Evolutionary conservation across 164 flowering plant genomes (phyloP).

Genomic region (Protea cynaroides): DNA sequence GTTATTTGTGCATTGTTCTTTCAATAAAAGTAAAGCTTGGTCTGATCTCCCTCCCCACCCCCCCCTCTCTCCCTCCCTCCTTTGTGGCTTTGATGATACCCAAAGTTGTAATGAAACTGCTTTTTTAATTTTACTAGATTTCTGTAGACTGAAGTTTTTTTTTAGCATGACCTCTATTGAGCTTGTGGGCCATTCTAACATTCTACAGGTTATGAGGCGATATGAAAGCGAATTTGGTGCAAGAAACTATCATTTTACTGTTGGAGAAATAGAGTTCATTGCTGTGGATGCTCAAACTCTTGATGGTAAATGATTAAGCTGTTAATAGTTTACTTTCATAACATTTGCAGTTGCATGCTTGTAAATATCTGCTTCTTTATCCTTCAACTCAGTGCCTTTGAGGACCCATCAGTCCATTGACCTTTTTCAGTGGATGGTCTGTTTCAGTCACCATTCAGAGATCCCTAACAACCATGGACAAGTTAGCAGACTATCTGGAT

Average conservation of each 20-base stretch:
- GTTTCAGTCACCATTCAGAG: too few relatives aligned
- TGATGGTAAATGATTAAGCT: conserved; percentile 52
- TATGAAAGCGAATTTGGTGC: conserved; percentile 66
- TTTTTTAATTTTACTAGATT: too few relatives aligned
- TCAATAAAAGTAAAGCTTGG: too few relatives aligned
- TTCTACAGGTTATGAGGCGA: conserved; percentile 54
- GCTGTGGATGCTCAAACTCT: conserved; percentile 78
- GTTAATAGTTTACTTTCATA: not conserved
- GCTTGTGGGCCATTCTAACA: not conserved
- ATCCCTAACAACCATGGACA: too few relatives aligned
- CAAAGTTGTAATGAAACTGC: too few relatives aligned
- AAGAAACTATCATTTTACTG: conserved; percentile 49
- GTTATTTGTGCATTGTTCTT: too few relatives aligned
- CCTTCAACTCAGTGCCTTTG: not conserved
- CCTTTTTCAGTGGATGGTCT: too few relatives aligned
- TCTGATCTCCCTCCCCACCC: too few relatives aligned
- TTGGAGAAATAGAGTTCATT: conserved; percentile 71
- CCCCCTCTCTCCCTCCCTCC: too few relatives aligned
- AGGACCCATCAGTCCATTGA: not conserved
- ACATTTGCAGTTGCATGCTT: not conserved
- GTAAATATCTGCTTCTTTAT: not conserved
- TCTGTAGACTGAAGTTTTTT: too few relatives aligned
- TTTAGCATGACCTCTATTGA: not conserved
- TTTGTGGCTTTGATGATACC: too few relatives aligned
- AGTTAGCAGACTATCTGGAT: too few relatives aligned